Conservation (phyloP, 2,329 filamentous ascomycete genomes). For the Fusarium miscanthi region DNA sequence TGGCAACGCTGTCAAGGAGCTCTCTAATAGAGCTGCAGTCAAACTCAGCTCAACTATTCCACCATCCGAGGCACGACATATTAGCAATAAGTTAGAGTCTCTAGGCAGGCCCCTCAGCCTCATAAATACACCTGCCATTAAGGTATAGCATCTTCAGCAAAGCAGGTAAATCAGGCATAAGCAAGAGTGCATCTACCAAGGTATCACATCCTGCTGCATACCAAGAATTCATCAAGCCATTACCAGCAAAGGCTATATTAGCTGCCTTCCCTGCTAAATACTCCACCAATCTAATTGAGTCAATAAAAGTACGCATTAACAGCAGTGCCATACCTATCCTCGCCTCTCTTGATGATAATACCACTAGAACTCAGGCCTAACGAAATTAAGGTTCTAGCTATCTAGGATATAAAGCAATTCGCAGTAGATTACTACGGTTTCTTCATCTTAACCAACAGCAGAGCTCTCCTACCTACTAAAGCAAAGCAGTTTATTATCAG, state of each 20-base stretch:
- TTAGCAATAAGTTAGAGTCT: background rate
- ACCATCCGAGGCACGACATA: accelerated
- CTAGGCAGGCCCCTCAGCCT: background rate
- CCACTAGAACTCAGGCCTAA: conserved; percentile 72
- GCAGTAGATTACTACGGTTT: background rate
- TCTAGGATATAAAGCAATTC: conserved; percentile 59
- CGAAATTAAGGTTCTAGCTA: conserved; percentile 64
- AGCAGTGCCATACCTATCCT: background rate
- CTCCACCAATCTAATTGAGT: background rate
- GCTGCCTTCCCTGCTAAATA: background rate
- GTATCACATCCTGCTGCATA: accelerated
- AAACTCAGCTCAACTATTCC: background rate
- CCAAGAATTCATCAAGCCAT: accelerated
- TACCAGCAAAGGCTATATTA: background rate
- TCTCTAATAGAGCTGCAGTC: background rate
- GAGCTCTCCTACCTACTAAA: background rate
- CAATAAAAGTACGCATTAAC: background rate
- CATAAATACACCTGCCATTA: background rate
- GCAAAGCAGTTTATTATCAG: background rate
- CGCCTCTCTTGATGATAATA: conserved; percentile 64
- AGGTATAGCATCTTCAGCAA: background rate
- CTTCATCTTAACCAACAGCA: background rate
- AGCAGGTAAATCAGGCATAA: background rate
- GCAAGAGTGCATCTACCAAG: background rate
- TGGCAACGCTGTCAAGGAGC: background rate